These are phyloP conservation scores for Teunomyces pallodes DNA, from an alignment of 805 yeast species.

Conservation along the genomic window DNA sequence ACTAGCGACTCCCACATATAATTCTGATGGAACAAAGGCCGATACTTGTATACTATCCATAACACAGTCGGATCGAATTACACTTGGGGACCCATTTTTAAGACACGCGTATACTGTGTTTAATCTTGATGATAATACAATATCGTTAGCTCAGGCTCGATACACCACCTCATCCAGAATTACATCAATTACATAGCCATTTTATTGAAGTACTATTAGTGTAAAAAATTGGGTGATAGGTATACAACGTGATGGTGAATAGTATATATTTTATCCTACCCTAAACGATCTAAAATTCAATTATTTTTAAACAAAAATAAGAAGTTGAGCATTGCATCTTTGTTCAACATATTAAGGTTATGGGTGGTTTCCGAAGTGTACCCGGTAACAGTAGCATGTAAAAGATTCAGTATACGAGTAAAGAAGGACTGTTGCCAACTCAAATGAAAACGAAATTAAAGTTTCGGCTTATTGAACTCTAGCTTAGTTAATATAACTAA, in stretches of 20 bases:
- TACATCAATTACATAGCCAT: background rate
- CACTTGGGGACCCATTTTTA: slow-evolving; percentile 27
- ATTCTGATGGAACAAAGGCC: background rate
- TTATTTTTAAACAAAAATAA: background rate
- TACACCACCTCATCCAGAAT: slow-evolving; percentile 12
- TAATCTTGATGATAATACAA: slow-evolving; percentile 22
- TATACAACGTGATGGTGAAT: too few relatives aligned
- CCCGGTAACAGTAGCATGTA: background rate
- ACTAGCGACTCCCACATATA: background rate
- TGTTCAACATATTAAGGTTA: background rate
- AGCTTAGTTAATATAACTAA: too few relatives aligned
- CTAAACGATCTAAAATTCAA: background rate
- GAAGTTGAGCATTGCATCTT: background rate
- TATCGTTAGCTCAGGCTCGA: slow-evolving; percentile 23
- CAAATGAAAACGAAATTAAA: background rate
- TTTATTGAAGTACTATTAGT: background rate
- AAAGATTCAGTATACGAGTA: background rate
- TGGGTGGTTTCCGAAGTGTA: background rate
- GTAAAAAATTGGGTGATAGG: too few relatives aligned
- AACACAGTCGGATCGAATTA: slow-evolving; percentile 1
- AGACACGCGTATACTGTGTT: slow-evolving; percentile 23
- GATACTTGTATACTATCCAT: slow-evolving; percentile 1
- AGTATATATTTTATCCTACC: background rate
- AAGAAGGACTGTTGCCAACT: background rate
- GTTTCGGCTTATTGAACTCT: background rate